A percentile compares a stretch with the other conserved stretches of the same genome.
These are phyloP conservation scores for Stylonectria norvegica DNA, from an alignment of 2,329 filamentous ascomycete species.

Conservation along the genomic window DNA sequence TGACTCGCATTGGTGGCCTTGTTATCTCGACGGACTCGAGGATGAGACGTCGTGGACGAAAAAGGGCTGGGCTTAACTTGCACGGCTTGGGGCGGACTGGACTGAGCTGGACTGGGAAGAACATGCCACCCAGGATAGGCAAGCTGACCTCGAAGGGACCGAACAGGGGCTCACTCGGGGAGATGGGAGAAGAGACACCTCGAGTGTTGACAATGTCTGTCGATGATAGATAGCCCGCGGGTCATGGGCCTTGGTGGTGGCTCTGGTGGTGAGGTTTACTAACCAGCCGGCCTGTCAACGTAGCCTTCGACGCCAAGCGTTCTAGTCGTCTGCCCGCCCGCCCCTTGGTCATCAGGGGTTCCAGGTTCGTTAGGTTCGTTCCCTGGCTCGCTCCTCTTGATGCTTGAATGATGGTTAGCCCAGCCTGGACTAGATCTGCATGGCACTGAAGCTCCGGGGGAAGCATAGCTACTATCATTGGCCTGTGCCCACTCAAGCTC, in stretches of 20 bases:
- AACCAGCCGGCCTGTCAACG: not conserved
- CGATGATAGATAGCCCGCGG: conserved; percentile 12
- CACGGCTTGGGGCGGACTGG: too few relatives aligned
- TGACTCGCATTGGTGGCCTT: conserved; percentile 27
- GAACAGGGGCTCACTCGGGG: too few relatives aligned
- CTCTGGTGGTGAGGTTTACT: not conserved
- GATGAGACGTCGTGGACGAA: conserved; percentile 1
- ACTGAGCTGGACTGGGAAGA: conserved; percentile 15
- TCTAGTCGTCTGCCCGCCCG: not conserved
- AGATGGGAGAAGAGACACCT: too few relatives aligned
- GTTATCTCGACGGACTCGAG: not conserved
- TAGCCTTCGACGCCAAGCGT: conserved; percentile 2
- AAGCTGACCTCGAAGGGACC: too few relatives aligned
- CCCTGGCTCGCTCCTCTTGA: too few relatives aligned
- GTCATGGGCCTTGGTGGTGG: not conserved
- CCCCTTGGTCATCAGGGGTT: not conserved
- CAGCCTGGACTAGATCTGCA: not conserved
- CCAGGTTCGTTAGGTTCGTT: not conserved
- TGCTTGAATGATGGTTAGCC: not conserved
- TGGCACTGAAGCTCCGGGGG: not conserved
- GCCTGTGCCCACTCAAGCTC: conserved; percentile 4
- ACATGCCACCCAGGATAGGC: too few relatives aligned
- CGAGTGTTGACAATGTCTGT: conserved; percentile 2
- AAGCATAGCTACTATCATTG: conserved; percentile 10
- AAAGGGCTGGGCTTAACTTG: not conserved